Evolutionary conservation across 108 stramenopile species (phyloP).

Genomic region (Poteriospumella lacustris): DNA sequence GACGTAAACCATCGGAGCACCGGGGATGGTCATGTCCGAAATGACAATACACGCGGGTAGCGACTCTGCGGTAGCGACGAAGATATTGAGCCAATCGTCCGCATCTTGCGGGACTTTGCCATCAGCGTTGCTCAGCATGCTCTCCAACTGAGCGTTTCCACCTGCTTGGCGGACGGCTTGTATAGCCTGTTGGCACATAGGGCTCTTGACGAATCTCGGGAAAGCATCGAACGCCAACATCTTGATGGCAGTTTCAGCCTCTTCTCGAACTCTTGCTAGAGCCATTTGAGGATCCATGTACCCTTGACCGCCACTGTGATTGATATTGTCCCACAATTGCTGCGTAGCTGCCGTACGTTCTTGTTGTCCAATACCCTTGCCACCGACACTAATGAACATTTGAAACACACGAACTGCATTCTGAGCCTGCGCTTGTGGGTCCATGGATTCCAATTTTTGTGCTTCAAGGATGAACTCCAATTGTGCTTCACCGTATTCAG

Average conservation of each 20-base stretch:
- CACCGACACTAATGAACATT: slow-evolving; percentile 24
- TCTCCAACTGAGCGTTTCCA: neutral
- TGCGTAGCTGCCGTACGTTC: slow-evolving; percentile 37
- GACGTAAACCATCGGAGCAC: slow-evolving; percentile 43
- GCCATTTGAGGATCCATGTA: neutral
- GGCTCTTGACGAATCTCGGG: slow-evolving; percentile 39
- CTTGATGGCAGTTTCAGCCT: slow-evolving; percentile 33
- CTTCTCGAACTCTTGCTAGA: slow-evolving; percentile 23
- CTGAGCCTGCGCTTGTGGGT: slow-evolving; percentile 13
- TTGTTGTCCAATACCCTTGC: slow-evolving; percentile 39
- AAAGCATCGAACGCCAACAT: slow-evolving; percentile 43
- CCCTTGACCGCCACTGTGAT: slow-evolving; percentile 3
- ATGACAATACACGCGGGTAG: slow-evolving; percentile 44
- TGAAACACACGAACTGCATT: slow-evolving; percentile 28
- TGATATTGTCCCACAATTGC: slow-evolving; percentile 36
- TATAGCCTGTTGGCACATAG: slow-evolving; percentile 31
- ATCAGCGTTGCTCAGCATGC: too few relatives aligned
- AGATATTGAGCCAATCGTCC: slow-evolving; percentile 44
- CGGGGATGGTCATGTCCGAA: slow-evolving; percentile 44
- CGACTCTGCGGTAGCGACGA: slow-evolving; percentile 38
- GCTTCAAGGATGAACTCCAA: slow-evolving; percentile 40
- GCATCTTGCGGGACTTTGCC: slow-evolving; percentile 36
- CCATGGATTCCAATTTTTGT: slow-evolving; percentile 18
- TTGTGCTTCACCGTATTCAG: slow-evolving; percentile 41
- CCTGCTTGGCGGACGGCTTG: slow-evolving; percentile 19